Evolutionary conservation across 768 basidiomycete species (phyloP), one percentile per base, ranked within the genome.

Genomic region (Boletus patriciae): DNA sequence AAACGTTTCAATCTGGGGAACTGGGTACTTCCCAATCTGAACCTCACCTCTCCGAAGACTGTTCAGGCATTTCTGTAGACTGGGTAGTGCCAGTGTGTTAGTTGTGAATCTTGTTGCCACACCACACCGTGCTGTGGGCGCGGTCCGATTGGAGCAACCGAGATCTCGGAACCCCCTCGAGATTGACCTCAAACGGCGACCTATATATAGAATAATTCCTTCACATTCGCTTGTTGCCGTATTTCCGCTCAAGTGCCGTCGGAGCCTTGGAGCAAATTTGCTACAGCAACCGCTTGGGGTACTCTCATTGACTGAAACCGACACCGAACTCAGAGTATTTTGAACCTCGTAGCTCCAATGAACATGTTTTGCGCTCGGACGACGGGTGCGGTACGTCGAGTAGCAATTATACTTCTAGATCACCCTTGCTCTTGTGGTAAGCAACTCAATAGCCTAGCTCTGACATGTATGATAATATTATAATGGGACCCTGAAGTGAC

Each of bases 221-320:
- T 40, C 59, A 41, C 55, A 8, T 48, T 60, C 55, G 52, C 62
- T 59, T 54, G 34, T 29, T 25, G 25, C n/a, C 56, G 46, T 62
- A 67, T 55, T 42, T 61, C 68, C 68, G 67, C 65, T 64, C 65
- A 71, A 71, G 19, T 46, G 23, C 68, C 67, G 52, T 55, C 45
- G 34, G 41, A 46, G 5, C 16, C 43, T 46, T 29, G n/a, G 9
- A 23, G 19, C 31, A 23, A 34, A 15, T 8, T 4, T 55, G 34
- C 16, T 12, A n/a, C 34, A 6, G 3, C 8, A 16, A 11, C 23
- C 19, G 6, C 37, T 13, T 13, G 19, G 11, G 19, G 15, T 13
- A n/a, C 34, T 45, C 36, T 42, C 59, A 3, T 33, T 18, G 18
- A 41, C 34, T 29, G 38, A 33, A 19, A 19, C n/a, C 13, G 33